Evolutionary conservation across 805 yeast species (phyloP).

Genomic region (Sugiyamaella mastotermitis): DNA sequence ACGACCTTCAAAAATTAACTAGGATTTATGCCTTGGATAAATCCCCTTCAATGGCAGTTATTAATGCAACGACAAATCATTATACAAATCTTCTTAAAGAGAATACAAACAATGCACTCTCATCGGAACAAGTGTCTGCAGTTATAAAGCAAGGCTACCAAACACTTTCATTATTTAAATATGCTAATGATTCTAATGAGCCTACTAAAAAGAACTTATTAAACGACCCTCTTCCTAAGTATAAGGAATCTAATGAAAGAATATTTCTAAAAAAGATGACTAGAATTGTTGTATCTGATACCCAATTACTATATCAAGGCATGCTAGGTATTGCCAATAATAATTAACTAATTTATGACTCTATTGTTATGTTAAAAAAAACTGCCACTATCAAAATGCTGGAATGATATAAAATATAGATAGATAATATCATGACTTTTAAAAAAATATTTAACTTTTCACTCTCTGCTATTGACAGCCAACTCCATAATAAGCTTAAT

Average conservation of each 20-base stretch:
- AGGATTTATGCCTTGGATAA: constrained; percentile 15
- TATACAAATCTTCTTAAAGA: constrained; percentile 10
- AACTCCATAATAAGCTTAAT: constrained; percentile 91
- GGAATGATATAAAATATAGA: no score
- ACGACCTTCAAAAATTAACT: constrained; percentile 20
- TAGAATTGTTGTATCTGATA: constrained; percentile 17
- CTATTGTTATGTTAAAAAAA: no score
- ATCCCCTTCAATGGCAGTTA: constrained; percentile 19
- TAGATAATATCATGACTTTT: no score
- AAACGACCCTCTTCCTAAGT: constrained; percentile 16
- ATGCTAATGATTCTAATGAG: constrained; percentile 7
- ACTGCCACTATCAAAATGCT: no score
- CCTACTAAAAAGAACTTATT: constrained; percentile 9
- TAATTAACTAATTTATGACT: no score
- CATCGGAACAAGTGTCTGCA: constrained; percentile 25
- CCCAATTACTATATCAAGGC: constrained; percentile 8
- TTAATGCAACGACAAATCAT: constrained; percentile 20
- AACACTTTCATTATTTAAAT: constrained; percentile 23
- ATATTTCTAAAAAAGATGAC: constrained; percentile 22
- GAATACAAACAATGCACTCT: constrained; percentile 13
- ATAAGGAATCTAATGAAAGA: constrained; percentile 22
- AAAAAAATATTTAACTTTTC: no score
- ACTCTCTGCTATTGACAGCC: constrained; percentile 91
- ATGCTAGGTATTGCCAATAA: no score
- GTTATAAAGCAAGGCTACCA: constrained; percentile 26